Percentiles rank a stretch among this genome's conserved stretches.
Conservation (phyloP, 352 stramenopile genomes). For the Phytophthora pseudosyringae region DNA sequence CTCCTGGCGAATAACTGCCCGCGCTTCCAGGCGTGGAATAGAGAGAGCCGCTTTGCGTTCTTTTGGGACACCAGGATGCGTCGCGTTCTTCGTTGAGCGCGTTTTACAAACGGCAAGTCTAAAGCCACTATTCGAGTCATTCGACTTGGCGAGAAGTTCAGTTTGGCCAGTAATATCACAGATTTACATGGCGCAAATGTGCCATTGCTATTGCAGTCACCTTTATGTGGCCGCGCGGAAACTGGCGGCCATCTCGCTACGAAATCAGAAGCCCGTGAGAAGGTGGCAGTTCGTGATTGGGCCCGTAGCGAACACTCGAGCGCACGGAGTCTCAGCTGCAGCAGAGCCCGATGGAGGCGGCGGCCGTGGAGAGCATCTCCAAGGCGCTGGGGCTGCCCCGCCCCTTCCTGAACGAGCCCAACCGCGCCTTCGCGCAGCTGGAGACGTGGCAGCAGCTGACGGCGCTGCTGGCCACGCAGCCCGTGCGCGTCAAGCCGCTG, state of each 20-base stretch:
- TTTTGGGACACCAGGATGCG: slow-evolving; percentile 1
- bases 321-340: background rate
- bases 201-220: background rate
- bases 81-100: background rate
- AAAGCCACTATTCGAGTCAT: slow-evolving; percentile 5
- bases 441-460: slow-evolving; percentile 72
- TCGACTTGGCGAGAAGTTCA: slow-evolving; percentile 1
- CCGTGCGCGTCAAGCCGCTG: slow-evolving; percentile 62
- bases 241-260: slow-evolving; percentile 1
- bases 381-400: slow-evolving; percentile 63
- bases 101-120: slow-evolving; percentile 20
- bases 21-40: too few species aligned
- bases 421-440: slow-evolving; percentile 63
- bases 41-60: too few species aligned
- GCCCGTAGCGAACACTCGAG: background rate
- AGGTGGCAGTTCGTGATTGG: slow-evolving; percentile 18
- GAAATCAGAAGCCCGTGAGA: slow-evolving; percentile 25
- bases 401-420: slow-evolving; percentile 68
- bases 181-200: background rate
- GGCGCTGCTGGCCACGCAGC: slow-evolving; percentile 49
- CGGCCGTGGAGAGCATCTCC: slow-evolving; percentile 59
- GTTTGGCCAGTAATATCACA: background rate
- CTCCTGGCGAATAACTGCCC: too few species aligned
- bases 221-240: slow-evolving; percentile 13
- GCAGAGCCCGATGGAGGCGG: slow-evolving; percentile 34